phyloP scores from a whole-genome alignment of 1,284 basidiomycete species.

The Ustilago crameri region DNA sequence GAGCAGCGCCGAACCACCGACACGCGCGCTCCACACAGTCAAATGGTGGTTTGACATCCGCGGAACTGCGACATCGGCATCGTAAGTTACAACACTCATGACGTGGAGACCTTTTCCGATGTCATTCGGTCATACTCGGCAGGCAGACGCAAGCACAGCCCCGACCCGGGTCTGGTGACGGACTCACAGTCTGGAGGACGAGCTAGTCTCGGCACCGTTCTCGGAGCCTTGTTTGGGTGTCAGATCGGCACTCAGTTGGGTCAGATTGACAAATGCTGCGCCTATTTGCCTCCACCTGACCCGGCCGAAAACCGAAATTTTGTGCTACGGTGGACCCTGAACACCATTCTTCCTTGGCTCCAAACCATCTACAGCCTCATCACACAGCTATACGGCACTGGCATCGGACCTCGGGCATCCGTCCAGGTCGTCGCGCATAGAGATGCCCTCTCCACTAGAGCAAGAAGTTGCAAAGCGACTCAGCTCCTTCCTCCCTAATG shows the following conservation, averaged over 20 bases:
- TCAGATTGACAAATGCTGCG: not conserved
- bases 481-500: slow-evolving; percentile 28
- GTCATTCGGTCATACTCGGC: too few species aligned
- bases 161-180: too few species aligned
- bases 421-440: not conserved
- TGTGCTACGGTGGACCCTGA: slow-evolving; percentile 6
- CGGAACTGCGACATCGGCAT: too few species aligned
- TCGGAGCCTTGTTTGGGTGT: slow-evolving; percentile 1
- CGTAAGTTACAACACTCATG: too few species aligned
- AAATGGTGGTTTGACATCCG: too few species aligned
- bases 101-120: too few species aligned
- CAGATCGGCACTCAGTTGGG: not conserved
- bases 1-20: too few species aligned
- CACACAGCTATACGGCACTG: not conserved
- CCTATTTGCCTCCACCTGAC: not conserved
- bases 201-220: not conserved
- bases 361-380: not conserved
- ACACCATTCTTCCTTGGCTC: not conserved
- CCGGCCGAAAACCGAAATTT: slow-evolving; percentile 5
- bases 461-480: slow-evolving; percentile 42
- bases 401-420: too few species aligned
- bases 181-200: too few species aligned
- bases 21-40: too few species aligned
- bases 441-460: slow-evolving; percentile 31
- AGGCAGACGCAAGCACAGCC: too few species aligned